These are phyloP conservation scores for Talaromyces marneffei DNA, from an alignment of 2,329 filamentous ascomycete species.

Conservation along the genomic window DNA sequence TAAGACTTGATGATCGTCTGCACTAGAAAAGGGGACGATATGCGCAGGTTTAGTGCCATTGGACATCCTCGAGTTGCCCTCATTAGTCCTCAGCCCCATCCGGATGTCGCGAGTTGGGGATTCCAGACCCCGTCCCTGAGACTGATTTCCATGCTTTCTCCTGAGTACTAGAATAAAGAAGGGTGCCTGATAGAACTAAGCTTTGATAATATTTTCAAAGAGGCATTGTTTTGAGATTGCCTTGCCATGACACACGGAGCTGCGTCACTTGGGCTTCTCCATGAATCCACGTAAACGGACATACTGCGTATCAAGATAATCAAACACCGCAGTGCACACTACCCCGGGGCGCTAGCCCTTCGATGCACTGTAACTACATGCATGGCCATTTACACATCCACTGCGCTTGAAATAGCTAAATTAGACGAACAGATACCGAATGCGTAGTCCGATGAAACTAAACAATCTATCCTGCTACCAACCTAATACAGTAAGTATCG, in stretches of 20 bases:
- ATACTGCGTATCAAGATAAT: not conserved
- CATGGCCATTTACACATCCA: not conserved
- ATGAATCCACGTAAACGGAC: not conserved
- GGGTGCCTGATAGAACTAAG: not conserved
- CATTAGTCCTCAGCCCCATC: not conserved
- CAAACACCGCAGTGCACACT: not conserved
- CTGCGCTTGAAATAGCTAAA: not conserved
- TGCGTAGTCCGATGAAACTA: not conserved
- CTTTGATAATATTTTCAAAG: not conserved
- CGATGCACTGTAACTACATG: not conserved
- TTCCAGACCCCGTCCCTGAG: not conserved
- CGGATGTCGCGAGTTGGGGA: not conserved
- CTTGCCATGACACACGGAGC: not conserved
- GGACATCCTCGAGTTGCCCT: not conserved
- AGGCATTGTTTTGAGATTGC: not conserved
- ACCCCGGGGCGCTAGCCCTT: not conserved
- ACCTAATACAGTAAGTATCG: slow-evolving; percentile 2
- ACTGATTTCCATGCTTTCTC: not conserved
- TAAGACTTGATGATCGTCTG: not conserved
- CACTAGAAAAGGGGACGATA: not conserved
- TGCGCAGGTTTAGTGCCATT: not conserved
- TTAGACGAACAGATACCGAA: not conserved
- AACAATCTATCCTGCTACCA: not conserved
- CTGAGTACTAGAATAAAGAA: not conserved
- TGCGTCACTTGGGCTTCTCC: not conserved